Base-by-base conservation (phyloP, 768 basidiomycete species). In the Tephrocybe sp. region DNA sequence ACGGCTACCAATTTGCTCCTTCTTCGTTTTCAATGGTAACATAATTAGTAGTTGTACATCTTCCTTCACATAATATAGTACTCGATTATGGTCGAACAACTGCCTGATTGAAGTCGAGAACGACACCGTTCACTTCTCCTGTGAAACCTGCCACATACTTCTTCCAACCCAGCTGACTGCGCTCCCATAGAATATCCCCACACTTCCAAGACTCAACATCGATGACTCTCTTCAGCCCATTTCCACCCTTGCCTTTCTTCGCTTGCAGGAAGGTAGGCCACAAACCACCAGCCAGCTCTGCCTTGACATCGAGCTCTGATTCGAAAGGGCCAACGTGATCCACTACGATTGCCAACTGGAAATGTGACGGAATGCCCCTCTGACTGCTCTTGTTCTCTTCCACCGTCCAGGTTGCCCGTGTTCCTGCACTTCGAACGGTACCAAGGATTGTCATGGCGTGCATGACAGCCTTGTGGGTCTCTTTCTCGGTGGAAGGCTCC, bases 311-410 rank as follows among this genome's bases (percentile, higher is more conserved):
- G 12, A 60, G 37, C 36, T 56, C 53, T 25, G 47, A 57, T 26
- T 46, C 30, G 37, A 62, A 60, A 26, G 50, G 47, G 9, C 54
- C 58, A 30, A 18, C 37, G 22, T 60, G 60, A 16, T 58, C 45
- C 28, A 60, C 51, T 19, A 60, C 59, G 21, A 58, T 54, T 9
- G 57, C 57, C 15, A 62, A 15, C 27, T 55, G 57, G 32, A 59
- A 59, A 34, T 54, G 52, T 3, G 59, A 54, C 4, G 59, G 61
- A 4, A 60, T 60, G 12, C 57, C 61, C 16, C 55, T 48, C 13
- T 54, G 46, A 34, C 61, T 62, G 36, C 60, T 62, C 22, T 54
- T 60, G 25, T 58, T 60, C 38, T 60, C 57, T 32, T 55, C 59
- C 18, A 57, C 42, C 11, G 59, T 62, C 59, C 61, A 59, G 13